phyloP scores from a whole-genome alignment of 169 alveolate species.

The Miamiensis avidus region DNA sequence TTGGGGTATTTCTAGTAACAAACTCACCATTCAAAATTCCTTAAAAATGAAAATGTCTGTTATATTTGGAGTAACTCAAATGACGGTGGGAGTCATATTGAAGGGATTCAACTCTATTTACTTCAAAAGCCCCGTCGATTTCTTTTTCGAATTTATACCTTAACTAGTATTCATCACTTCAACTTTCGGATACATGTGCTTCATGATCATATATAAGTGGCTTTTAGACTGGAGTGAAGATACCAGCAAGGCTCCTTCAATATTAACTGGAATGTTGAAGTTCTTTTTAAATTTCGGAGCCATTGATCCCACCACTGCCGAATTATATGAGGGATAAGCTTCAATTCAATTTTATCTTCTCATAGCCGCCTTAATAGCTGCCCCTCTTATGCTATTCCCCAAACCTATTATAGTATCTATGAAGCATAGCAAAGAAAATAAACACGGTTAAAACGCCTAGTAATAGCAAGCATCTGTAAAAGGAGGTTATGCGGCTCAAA shows the following conservation, averaged over 20 bases:
- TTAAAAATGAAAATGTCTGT: slow-evolving; percentile 99
- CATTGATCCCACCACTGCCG: slow-evolving; percentile 56
- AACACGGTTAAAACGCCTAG: not conserved
- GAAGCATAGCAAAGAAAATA: not conserved
- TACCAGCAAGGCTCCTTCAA: slow-evolving; percentile 84
- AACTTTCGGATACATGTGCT: slow-evolving; percentile 96
- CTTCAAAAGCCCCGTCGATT: slow-evolving; percentile 89
- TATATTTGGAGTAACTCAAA: slow-evolving; percentile 92
- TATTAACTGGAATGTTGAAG: slow-evolving; percentile 95
- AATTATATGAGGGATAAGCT: slow-evolving; percentile 62
- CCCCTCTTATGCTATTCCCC: slow-evolving; percentile 95
- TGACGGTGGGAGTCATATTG: slow-evolving; percentile 94
- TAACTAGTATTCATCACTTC: slow-evolving; percentile 92
- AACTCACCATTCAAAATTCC: slow-evolving; percentile 94
- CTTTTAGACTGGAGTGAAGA: slow-evolving; percentile 59
- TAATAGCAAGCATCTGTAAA: not conserved
- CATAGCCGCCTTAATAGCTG: slow-evolving; percentile 83
- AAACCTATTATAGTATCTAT: slow-evolving; percentile 86
- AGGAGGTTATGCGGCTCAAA: not conserved
- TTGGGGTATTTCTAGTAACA: slow-evolving; percentile 97
- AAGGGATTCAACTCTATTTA: slow-evolving; percentile 94
- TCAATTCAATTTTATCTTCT: slow-evolving; percentile 77
- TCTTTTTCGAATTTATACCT: slow-evolving; percentile 97
- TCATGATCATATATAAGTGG: slow-evolving; percentile 96
- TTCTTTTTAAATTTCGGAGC: slow-evolving; percentile 85